phyloP scores from a whole-genome alignment of 2,329 filamentous ascomycete species.

The Fusarium dlaminii region DNA sequence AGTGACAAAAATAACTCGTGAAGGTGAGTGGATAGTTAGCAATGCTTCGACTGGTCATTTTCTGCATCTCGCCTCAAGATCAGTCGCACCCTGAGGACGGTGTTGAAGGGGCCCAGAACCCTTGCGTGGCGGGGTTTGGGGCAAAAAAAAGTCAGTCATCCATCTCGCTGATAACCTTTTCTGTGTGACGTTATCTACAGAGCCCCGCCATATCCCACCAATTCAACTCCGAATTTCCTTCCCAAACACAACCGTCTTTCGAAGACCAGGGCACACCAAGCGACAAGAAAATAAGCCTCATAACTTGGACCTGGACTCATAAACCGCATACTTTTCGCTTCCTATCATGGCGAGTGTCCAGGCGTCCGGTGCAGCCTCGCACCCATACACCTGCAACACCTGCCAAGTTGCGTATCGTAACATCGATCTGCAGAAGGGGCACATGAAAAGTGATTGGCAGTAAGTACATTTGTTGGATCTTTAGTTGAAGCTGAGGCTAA shows the following conservation, averaged over 20 bases:
- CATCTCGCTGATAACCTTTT: slow-evolving; percentile 35
- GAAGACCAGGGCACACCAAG: not conserved
- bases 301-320: not conserved
- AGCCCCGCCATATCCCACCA: slow-evolving; percentile 44
- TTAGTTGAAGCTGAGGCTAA: slow-evolving; percentile 2
- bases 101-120: slow-evolving; percentile 7
- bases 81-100: not conserved
- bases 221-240: slow-evolving; percentile 38
- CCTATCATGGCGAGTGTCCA: slow-evolving; percentile 57
- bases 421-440: slow-evolving; percentile 89
- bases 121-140: slow-evolving; percentile 30
- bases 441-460: slow-evolving; percentile 99
- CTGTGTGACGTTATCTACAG: slow-evolving; percentile 43
- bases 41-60: not conserved
- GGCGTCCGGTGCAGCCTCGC: slow-evolving; percentile 58
- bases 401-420: slow-evolving; percentile 97
- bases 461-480: slow-evolving; percentile 59
- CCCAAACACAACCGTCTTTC: slow-evolving; percentile 8
- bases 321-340: not conserved
- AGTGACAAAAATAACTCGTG: not conserved
- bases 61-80: not conserved
- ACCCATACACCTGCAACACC: slow-evolving; percentile 98
- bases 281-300: not conserved
- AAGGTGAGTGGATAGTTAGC: not conserved
- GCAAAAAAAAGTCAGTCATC: slow-evolving; percentile 39